phyloP scores from a whole-genome alignment of 139 green algal genomes.

The Zygnema cylindricum region DNA sequence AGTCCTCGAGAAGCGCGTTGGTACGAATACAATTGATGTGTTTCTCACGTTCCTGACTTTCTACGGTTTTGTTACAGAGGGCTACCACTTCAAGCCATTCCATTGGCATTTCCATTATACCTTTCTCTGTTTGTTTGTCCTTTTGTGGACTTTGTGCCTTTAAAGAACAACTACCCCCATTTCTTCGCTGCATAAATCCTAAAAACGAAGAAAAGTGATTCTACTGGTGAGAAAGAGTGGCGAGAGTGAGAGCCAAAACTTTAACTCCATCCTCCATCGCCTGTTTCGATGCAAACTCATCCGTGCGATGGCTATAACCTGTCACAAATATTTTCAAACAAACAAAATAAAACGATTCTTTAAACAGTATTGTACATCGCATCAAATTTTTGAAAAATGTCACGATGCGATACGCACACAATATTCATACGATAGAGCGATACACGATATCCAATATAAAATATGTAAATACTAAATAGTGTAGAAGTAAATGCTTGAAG shows the following conservation, averaged over 20 bases:
- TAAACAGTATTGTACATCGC: neutral
- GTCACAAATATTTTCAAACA: neutral
- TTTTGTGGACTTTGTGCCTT: too few relatives aligned
- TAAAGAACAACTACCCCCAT: neutral
- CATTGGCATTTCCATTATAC: too few relatives aligned
- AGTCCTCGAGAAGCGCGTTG: too few relatives aligned
- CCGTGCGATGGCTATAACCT: conserved; percentile 86
- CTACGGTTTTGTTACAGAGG: too few relatives aligned
- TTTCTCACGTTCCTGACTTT: too few relatives aligned
- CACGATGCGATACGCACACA: neutral
- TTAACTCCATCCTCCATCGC: conserved; percentile 75
- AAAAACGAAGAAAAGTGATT: neutral
- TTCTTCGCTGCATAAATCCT: neutral
- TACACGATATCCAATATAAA: neutral
- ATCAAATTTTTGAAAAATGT: neutral
- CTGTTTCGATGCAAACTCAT: conserved; percentile 81
- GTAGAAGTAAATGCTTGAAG: too few relatives aligned
- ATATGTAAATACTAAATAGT: too few relatives aligned
- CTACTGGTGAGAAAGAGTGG: conserved; percentile 34
- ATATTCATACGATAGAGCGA: neutral
- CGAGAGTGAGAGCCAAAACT: conserved; percentile 55
- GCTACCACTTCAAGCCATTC: too few relatives aligned
- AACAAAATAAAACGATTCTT: neutral
- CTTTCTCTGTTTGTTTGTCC: too few relatives aligned
- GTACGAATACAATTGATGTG: too few relatives aligned